A percentile compares a stretch with the other conserved stretches of the same genome.
Evolutionary conservation across 176 grass and related monocot species (phyloP).

Genomic region (Elaeis guineensis): DNA sequence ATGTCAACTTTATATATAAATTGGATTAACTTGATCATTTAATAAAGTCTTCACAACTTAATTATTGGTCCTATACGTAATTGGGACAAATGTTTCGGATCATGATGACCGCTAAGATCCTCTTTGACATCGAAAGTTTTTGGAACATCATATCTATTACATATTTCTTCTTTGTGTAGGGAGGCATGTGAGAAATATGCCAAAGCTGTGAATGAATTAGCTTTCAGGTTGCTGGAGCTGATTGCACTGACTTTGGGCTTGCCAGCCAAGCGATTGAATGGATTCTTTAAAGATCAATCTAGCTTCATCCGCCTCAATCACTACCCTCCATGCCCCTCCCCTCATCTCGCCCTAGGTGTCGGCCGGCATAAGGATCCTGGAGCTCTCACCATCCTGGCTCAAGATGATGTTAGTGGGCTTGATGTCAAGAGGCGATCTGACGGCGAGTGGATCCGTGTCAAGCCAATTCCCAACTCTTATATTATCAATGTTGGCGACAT

Average conservation of each 20-base stretch:
- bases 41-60: no score
- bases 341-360: slow-evolving; percentile 66
- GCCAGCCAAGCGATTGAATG: slow-evolving; percentile 29
- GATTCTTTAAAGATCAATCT: slow-evolving; percentile 59
- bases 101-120: no score
- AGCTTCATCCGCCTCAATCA: slow-evolving; percentile 71
- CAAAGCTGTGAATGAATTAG: slow-evolving; percentile 26
- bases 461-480: slow-evolving; percentile 44
- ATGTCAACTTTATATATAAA: no score
- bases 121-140: no score
- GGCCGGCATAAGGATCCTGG: slow-evolving; percentile 80
- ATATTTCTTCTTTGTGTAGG: slow-evolving; percentile 8
- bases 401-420: slow-evolving; percentile 68
- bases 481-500: slow-evolving; percentile 72
- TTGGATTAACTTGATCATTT: no score
- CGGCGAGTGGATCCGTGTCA: slow-evolving; percentile 77
- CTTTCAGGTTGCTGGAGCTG: slow-evolving; percentile 61
- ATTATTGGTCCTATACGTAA: no score
- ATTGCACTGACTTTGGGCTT: slow-evolving; percentile 60
- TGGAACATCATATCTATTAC: no score
- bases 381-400: slow-evolving; percentile 70
- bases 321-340: slow-evolving; percentile 81
- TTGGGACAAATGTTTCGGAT: no score
- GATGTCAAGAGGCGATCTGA: slow-evolving; percentile 58
- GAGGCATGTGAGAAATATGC: slow-evolving; percentile 49